Evolutionary conservation across 164 flowering plant species (phyloP).

Genomic region (Vitis rotundifolia): DNA sequence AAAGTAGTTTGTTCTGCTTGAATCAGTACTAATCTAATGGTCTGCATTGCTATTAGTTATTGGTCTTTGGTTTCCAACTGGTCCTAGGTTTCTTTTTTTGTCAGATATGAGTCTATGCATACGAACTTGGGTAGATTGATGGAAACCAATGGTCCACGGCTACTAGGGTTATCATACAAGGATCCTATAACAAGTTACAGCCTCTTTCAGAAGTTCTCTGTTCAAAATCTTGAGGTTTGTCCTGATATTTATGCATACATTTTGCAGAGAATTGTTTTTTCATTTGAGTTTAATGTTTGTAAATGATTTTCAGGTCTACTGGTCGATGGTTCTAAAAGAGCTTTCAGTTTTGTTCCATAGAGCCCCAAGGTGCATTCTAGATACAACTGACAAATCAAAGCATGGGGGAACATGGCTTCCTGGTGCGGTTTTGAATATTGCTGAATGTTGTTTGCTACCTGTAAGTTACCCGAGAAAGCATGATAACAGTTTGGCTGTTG

Average conservation of each 20-base stretch:
- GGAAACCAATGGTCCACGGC: conserved; percentile 72
- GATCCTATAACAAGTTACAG: conserved; percentile 83
- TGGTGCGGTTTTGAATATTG: conserved; percentile 72
- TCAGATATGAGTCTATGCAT: conserved; percentile 47
- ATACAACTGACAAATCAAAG: conserved; percentile 61
- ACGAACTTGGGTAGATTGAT: conserved; percentile 75
- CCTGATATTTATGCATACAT: no score
- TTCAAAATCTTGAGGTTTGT: conserved; percentile 73
- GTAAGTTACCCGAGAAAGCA: conserved; percentile 43
- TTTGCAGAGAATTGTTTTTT: neutral
- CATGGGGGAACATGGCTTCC: conserved; percentile 86
- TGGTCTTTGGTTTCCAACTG: neutral
- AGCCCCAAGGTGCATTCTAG: conserved; percentile 65
- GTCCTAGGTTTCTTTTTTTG: neutral
- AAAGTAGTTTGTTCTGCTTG: no score
- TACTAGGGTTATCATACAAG: conserved; percentile 62
- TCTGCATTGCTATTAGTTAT: no score
- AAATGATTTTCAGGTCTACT: conserved; percentile 56
- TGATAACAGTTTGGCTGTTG: conserved; percentile 58
- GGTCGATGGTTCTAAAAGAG: conserved; percentile 72
- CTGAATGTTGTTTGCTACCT: conserved; percentile 82
- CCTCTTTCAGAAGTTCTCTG: conserved; percentile 68
- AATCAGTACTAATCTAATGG: no score
- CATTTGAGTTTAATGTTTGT: neutral
- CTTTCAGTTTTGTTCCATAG: conserved; percentile 61